Evolutionary conservation across 2,329 filamentous ascomycete genomes (phyloP).

Genomic region (Fusarium albosuccineum): DNA sequence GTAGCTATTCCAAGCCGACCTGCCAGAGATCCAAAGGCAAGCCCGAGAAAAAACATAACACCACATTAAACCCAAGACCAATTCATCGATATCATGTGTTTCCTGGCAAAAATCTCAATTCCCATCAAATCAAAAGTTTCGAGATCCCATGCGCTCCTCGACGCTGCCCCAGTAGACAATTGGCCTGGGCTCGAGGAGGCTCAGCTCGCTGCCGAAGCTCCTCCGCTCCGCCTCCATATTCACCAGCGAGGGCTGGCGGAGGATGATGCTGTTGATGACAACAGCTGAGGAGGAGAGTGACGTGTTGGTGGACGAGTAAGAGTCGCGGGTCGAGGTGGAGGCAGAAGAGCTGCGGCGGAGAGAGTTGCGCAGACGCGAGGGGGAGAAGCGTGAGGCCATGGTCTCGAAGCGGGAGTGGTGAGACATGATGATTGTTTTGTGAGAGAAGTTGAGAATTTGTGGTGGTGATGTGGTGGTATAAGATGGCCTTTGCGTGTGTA

Average conservation of each 20-base stretch:
- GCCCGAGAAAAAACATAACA: constrained; percentile 16
- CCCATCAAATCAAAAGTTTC: constrained; percentile 40
- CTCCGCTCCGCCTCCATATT: constrained; percentile 69
- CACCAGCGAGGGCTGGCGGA: constrained; percentile 69
- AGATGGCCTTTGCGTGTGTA: background rate
- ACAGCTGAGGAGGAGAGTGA: constrained; percentile 60
- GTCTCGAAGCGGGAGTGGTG: constrained; percentile 60
- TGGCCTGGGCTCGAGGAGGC: constrained; percentile 71
- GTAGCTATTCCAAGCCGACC: constrained; percentile 10
- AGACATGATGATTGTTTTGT: constrained; percentile 27
- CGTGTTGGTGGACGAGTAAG: constrained; percentile 59
- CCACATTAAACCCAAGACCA: constrained; percentile 20
- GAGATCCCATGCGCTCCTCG: constrained; percentile 68
- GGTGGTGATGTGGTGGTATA: constrained; percentile 1
- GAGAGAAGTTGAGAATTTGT: background rate
- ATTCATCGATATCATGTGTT: constrained; percentile 10
- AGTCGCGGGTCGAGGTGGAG: constrained; percentile 50
- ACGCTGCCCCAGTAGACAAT: constrained; percentile 74
- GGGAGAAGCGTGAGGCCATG: constrained; percentile 65
- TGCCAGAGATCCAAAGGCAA: constrained; percentile 23
- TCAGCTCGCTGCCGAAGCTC: constrained; percentile 65
- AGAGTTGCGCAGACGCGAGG: constrained; percentile 63
- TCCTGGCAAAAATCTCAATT: background rate
- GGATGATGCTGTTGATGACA: constrained; percentile 71
- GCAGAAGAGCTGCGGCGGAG: constrained; percentile 65